Evolutionary conservation across 768 basidiomycete genomes (phyloP).

Genomic region (Pisolithus marmoratus): DNA sequence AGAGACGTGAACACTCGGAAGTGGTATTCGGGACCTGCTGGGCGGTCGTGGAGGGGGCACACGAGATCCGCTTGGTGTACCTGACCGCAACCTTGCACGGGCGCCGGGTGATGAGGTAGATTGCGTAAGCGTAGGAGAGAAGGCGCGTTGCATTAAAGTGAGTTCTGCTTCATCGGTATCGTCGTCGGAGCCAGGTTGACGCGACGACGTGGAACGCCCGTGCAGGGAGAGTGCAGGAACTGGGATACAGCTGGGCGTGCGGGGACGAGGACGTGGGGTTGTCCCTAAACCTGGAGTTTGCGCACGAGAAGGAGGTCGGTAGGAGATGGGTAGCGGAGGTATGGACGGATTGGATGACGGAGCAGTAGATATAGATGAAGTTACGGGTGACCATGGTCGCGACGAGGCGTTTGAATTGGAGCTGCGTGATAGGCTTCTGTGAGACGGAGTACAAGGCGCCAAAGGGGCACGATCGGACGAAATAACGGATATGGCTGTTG

Average conservation of each 20-base stretch:
- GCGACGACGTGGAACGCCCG: constrained; percentile 44
- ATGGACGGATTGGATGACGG: constrained; percentile 42
- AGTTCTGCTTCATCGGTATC: constrained; percentile 41
- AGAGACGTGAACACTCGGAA: constrained; percentile 66
- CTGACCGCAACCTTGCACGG: constrained; percentile 20
- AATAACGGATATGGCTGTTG: constrained; percentile 40
- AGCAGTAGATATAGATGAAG: constrained; percentile 66
- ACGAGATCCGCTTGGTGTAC: constrained; percentile 37
- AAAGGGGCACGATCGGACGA: constrained; percentile 40
- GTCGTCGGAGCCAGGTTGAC: constrained; percentile 39
- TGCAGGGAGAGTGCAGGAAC: constrained; percentile 51
- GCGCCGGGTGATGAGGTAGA: constrained; percentile 40
- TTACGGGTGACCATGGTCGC: constrained; percentile 74
- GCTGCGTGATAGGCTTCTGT: constrained; percentile 64
- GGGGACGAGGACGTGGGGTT: constrained; percentile 65
- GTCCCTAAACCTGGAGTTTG: constrained; percentile 45
- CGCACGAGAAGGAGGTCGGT: constrained; percentile 48
- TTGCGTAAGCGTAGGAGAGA: constrained; percentile 52
- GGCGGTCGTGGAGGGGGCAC: constrained; percentile 66
- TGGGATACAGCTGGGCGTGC: constrained; percentile 70
- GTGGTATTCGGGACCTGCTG: constrained; percentile 78
- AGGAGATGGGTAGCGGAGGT: constrained; percentile 24
- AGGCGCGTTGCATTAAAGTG: constrained; percentile 50
- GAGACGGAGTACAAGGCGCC: constrained; percentile 46
- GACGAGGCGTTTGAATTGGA: constrained; percentile 63